Evolutionary conservation across 2,329 filamentous ascomycete genomes (phyloP).

Genomic region (Mollisia scopiformis): DNA sequence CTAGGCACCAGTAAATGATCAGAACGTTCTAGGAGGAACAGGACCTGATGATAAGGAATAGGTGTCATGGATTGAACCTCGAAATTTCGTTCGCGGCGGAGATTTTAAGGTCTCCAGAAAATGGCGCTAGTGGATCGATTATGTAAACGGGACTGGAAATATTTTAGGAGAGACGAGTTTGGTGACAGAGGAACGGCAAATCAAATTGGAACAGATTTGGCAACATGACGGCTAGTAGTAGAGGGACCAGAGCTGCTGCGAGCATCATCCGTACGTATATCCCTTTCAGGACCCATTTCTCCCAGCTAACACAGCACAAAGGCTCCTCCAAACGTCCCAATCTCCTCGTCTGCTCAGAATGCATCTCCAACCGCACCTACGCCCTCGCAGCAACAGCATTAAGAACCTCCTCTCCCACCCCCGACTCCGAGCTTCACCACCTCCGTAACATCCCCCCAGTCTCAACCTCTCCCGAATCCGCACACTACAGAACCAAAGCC

Average conservation of each 20-base stretch:
- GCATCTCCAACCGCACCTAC: constrained; percentile 32
- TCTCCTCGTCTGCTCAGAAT: constrained; percentile 31
- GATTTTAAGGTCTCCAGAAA: not conserved
- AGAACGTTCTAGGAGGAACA: constrained; percentile 72
- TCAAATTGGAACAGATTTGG: not conserved
- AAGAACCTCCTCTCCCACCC: constrained; percentile 24
- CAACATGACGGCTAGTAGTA: constrained; percentile 58
- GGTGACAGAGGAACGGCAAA: not conserved
- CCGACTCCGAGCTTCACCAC: constrained; percentile 38
- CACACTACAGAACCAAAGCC: constrained; percentile 52
- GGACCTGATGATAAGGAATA: constrained; percentile 95
- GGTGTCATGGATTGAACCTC: constrained; percentile 67
- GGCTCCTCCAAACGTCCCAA: constrained; percentile 31
- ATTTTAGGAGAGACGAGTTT: not conserved
- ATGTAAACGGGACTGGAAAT: constrained; percentile 14
- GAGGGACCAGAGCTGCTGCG: constrained; percentile 54
- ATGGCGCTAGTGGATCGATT: constrained; percentile 1
- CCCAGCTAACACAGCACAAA: constrained; percentile 13
- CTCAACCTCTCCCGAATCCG: constrained; percentile 18
- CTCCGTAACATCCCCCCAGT: constrained; percentile 33
- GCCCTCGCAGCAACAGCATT: constrained; percentile 34
- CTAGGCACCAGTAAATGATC: constrained; percentile 94
- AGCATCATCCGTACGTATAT: constrained; percentile 52
- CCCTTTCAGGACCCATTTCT: not conserved
- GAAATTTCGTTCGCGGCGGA: constrained; percentile 36